Evolutionary conservation across 208 protist species (phyloP).

Genomic region (Acanthamoeba lenticulata): DNA sequence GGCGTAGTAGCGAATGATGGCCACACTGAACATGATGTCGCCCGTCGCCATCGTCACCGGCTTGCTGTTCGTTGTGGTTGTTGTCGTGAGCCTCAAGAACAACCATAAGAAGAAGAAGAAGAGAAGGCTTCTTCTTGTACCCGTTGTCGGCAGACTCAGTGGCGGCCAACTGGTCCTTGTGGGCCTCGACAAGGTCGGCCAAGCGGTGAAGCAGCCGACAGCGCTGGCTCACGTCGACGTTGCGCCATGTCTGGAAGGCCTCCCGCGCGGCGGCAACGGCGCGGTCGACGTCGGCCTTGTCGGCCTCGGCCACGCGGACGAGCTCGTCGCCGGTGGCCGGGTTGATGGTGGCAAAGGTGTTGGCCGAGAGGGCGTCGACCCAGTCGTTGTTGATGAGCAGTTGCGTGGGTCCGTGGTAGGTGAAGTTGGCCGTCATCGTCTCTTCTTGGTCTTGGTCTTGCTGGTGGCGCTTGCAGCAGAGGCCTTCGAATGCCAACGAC

Average conservation of each 20-base stretch:
- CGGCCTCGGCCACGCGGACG: constrained; percentile 87
- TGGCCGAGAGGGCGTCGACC: constrained; percentile 85
- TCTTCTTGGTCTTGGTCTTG: no score
- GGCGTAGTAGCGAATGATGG: constrained; percentile 90
- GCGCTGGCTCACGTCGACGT: constrained; percentile 9
- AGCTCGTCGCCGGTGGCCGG: constrained; percentile 88
- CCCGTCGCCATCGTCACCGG: background rate
- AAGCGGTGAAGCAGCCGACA: constrained; percentile 82
- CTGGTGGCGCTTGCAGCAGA: no score
- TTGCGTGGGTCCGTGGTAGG: constrained; percentile 76
- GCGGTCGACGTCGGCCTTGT: constrained; percentile 86
- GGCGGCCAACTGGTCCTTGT: constrained; percentile 87
- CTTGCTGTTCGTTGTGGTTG: background rate
- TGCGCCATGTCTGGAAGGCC: background rate
- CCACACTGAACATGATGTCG: constrained; percentile 81
- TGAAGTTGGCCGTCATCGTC: no score
- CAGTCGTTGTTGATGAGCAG: constrained; percentile 91
- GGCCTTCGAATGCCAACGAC: no score
- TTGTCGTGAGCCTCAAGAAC: no score
- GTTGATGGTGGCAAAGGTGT: constrained; percentile 89
- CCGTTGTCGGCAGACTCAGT: no score
- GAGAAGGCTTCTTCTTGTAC: constrained; percentile 58
- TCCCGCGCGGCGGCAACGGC: constrained; percentile 72
- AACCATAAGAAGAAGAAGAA: background rate
- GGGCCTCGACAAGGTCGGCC: constrained; percentile 85